These are phyloP conservation scores for Capronia americana DNA, from an alignment of 2,329 filamentous ascomycete species.

Conservation along the genomic window DNA sequence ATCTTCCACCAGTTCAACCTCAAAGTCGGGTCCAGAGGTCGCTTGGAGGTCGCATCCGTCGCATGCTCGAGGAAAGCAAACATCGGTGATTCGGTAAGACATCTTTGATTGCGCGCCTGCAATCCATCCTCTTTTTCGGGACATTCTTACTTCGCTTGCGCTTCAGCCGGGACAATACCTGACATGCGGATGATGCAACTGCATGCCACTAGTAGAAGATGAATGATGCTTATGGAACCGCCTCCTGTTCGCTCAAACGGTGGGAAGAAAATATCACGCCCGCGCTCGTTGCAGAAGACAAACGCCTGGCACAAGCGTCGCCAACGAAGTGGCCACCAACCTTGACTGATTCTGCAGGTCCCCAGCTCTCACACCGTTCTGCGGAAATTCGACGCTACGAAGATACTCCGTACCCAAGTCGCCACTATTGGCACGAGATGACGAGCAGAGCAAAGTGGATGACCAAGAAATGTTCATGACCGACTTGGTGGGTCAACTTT, in stretches of 20 bases:
- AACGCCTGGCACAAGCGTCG: neutral
- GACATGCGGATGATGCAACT: neutral
- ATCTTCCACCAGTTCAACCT: neutral
- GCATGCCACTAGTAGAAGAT: neutral
- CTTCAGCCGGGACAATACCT: neutral
- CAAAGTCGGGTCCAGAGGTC: neutral
- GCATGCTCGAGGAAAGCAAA: neutral
- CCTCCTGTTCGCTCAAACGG: neutral
- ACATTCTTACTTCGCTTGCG: neutral
- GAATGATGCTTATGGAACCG: neutral
- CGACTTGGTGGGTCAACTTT: neutral
- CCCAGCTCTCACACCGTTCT: neutral
- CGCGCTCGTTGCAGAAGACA: neutral
- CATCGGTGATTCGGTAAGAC: neutral
- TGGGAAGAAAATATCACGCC: neutral
- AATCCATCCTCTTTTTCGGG: neutral
- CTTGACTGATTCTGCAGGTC: neutral
- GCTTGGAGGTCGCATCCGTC: neutral
- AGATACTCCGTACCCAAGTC: neutral
- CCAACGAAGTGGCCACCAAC: neutral
- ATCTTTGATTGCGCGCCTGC: neutral
- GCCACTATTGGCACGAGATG: neutral
- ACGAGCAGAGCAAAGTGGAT: neutral
- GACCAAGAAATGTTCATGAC: neutral
- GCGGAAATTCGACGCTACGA: neutral